Base-by-base conservation (phyloP, 306 rosid species). In the Mucuna pruriens region DNA sequence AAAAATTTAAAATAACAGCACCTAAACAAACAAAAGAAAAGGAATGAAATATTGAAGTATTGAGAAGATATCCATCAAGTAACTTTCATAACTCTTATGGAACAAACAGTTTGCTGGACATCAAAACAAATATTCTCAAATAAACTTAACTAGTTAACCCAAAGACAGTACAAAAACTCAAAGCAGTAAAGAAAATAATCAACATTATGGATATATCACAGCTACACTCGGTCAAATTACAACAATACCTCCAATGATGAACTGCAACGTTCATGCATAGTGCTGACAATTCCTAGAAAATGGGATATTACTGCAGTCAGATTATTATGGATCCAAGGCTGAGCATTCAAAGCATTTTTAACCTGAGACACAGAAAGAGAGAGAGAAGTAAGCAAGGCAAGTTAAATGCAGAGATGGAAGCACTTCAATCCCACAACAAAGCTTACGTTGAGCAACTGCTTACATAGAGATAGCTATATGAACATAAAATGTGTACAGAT, bases 201-300 rank as follows among this genome's bases (percentile, higher is more conserved):
- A 44, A 58, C 39, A 36, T 46, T 33, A 63, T 71, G 48, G 75
- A 38, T 70, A 74, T 64, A 72, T 69, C 80, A 60, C 10, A 48
- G 34, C 55, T 31, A 48, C 20, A 48, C 20, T 57, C 12, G 0
- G 72, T 39, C 52, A 73, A 85, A 79, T 80, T 79, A 78, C 49
- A 65, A 64, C 25, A 84, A 45, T 91, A 96, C 99, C 98, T 96
- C 90, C 78, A 96, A 87, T 38, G 92, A 87, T 63, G 92, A 82
- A 86, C 85, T 87, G 87, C 97, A 93, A 23, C 99, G 94, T 82
- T 92, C 91, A 52, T 90, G 84, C 99, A 96, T 92, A 68, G 97
- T 93, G 83, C 85, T 82, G 71, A 88, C 87, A 79, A 96, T 93
- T 86, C 87, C 86, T 54, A 96, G 89, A 82, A 93, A 93, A 82